Evolutionary conservation across 768 basidiomycete genomes (phyloP).

Genomic region (Lactifluus pinguis): DNA sequence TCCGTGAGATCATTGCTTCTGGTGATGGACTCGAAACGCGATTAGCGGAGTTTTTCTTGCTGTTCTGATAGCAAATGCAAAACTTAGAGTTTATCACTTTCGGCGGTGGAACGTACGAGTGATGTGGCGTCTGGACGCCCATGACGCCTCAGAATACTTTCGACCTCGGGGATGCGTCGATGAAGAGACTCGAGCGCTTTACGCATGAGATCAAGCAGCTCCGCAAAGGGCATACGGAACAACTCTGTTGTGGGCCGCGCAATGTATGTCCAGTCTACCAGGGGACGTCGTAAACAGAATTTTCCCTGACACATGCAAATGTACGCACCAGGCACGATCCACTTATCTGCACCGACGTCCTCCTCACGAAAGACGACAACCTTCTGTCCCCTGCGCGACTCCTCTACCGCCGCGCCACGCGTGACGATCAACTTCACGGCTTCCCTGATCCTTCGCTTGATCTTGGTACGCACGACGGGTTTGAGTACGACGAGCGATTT

Average conservation of each 20-base stretch:
- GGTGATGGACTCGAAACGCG: neutral
- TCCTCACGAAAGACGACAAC: conserved; percentile 1
- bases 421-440: conserved; percentile 5
- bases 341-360: conserved; percentile 13
- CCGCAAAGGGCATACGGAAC: conserved; percentile 4
- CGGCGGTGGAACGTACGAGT: neutral
- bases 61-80: neutral
- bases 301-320: neutral
- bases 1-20: neutral
- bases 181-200: neutral
- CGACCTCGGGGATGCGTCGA: neutral
- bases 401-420: conserved; percentile 7
- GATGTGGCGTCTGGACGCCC: neutral
- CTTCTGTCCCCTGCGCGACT: neutral
- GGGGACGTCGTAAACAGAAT: neutral
- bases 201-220: conserved; percentile 4
- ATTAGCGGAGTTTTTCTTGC: neutral
- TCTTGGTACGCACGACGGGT: neutral
- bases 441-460: conserved; percentile 6
- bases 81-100: neutral
- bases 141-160: neutral
- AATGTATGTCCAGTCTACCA: conserved; percentile 13
- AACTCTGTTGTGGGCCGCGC: neutral
- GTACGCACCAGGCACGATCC: conserved; percentile 9
- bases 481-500: neutral